Percentiles rank a stretch among this genome's conserved stretches.
phyloP scores from a whole-genome alignment of 2,329 filamentous ascomycete genomes.

The Tolypocladium capitatum region DNA sequence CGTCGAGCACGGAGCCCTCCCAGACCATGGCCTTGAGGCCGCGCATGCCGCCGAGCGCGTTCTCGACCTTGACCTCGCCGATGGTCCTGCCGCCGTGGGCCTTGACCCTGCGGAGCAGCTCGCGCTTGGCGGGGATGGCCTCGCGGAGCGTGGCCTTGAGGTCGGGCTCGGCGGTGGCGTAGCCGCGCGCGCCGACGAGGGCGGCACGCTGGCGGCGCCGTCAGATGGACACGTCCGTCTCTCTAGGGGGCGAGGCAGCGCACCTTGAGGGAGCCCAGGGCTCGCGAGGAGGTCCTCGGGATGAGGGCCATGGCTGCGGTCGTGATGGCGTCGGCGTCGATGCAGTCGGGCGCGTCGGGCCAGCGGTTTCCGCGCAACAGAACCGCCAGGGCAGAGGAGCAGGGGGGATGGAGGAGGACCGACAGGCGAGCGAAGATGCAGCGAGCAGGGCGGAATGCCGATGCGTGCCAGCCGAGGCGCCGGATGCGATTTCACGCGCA shows the following conservation, averaged over 20 bases:
- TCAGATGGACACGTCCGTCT: constrained; percentile 2
- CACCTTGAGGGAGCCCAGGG: constrained; percentile 52
- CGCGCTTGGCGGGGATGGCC: constrained; percentile 81
- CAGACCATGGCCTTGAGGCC: constrained; percentile 96
- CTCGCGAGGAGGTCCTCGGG: constrained; percentile 46
- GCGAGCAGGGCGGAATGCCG: no score
- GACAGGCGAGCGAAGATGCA: no score
- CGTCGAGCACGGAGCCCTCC: constrained; percentile 94
- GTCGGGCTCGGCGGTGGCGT: constrained; percentile 71
- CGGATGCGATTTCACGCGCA: background rate
- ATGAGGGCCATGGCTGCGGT: constrained; percentile 46
- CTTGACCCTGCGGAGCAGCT: constrained; percentile 90
- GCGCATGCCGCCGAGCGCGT: constrained; percentile 91
- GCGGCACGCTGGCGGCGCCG: constrained; percentile 16
- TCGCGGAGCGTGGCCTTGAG: constrained; percentile 78
- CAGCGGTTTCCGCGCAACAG: background rate
- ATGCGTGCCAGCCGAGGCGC: background rate
- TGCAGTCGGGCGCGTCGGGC: background rate
- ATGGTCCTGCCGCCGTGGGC: constrained; percentile 68
- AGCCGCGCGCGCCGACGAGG: constrained; percentile 34
- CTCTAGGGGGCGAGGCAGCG: constrained; percentile 7
- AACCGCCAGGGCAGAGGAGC: background rate
- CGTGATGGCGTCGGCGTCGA: background rate
- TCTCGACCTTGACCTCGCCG: constrained; percentile 87
- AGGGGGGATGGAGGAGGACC: background rate